Evolutionary conservation across 768 basidiomycete genomes (phyloP), one percentile per base, ranked within the genome.

Genomic region (Gautieria morchelliformis): DNA sequence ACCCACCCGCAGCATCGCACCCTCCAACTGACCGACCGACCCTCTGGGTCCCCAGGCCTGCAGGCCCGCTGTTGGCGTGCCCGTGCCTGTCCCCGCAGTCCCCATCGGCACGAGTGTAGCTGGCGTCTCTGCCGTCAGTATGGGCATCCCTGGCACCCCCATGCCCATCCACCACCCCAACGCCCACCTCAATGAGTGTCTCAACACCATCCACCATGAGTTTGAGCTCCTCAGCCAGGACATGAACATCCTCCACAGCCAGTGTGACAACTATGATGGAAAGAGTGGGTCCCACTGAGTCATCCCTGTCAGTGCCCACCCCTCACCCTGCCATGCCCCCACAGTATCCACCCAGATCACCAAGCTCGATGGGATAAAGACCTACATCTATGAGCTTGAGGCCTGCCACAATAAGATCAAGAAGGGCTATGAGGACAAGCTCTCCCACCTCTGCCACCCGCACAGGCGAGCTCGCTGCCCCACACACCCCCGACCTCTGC

Each of bases 331-430:
- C 45, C 56, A 49, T 33, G 22, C 1, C 67, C n/a, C n/a, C n/a
- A n/a, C n/a, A 91, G 90, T 91, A n/a, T n/a, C 80, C 5, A 76
- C 77, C 27, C 95, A 98, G 71, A 84, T 97, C 60, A 87, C 84
- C 68, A 95, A 98, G 68, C 75, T 97, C 55, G 89, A 87, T 63
- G 83, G 86, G 66, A 93, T 99, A 64, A 82, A 93, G 37, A 86
- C 92, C 65, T 83, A 88, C 2, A 77, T 97, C 11, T 94, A 93
- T 66, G 93, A 97, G 62, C 84, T 99, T 55, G 95, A 99, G 68
- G 74, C 83, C 0, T 86, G 89, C 60, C 93, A 98, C 63, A 79
- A 78, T 60, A 91, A 93, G 75, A 83, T 92, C 53, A 80, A 92
- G 35, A 81, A 86, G 60, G 83, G 86, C 66, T 95, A 91, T 64